Conservation (phyloP, 768 basidiomycete genomes). For the Tylopilus sp. region DNA sequence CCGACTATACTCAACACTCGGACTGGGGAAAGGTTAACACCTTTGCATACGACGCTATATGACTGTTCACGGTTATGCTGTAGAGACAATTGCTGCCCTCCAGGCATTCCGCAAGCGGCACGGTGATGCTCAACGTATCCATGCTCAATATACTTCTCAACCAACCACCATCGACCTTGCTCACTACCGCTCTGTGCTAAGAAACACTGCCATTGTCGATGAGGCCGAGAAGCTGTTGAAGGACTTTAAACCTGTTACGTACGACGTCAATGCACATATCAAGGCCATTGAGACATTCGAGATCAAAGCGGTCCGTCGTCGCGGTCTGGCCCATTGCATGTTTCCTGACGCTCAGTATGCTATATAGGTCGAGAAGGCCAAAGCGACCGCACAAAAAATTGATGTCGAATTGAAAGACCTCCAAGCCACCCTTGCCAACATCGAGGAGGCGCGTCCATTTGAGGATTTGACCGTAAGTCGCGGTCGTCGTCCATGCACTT, state of each 20-base stretch:
- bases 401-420: conserved; percentile 88
- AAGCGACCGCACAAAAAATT: conserved; percentile 87
- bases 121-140: conserved; percentile 77
- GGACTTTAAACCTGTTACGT: conserved; percentile 91
- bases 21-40: conserved; percentile 76
- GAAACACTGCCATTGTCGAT: conserved; percentile 89
- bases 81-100: conserved; percentile 87
- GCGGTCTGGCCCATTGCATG: not conserved
- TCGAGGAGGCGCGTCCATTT: conserved; percentile 95
- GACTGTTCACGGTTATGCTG: conserved; percentile 1
- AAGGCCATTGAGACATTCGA: conserved; percentile 98
- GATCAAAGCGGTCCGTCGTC: conserved; percentile 79
- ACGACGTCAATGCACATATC: conserved; percentile 84
- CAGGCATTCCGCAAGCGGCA: conserved; percentile 97
- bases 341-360: not conserved
- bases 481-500: not conserved
- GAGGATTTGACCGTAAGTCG: conserved; percentile 89
- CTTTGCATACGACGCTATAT: not conserved
- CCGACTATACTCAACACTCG: conserved; percentile 77
- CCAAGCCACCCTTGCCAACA: conserved; percentile 91
- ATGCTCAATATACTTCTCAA: conserved; percentile 58
- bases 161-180: conserved; percentile 85
- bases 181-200: conserved; percentile 87
- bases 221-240: conserved; percentile 88
- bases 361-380: conserved; percentile 76